Base-by-base conservation (phyloP, 192 early-diverging fungal genomes). In the Coemansia sp. region DNA sequence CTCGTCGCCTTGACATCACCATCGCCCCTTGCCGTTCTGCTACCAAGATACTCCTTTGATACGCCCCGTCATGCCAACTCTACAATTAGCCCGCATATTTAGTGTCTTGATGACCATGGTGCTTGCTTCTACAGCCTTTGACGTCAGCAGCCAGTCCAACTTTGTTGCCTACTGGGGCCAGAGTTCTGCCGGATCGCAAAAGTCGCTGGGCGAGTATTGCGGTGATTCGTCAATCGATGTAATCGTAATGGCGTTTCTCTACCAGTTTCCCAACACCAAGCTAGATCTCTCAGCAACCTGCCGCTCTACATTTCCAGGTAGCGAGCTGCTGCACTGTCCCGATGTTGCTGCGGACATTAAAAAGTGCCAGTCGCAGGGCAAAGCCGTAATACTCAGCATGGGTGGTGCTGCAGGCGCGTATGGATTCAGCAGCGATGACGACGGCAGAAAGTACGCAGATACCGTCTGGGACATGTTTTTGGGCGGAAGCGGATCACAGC, bases 401-500 rank as follows among this genome's bases (percentile, higher is more conserved):
- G 90, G 88, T 41, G 90, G 90, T 4, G 86, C 85, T 4, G 77
- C 81, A 5, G 88, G 90, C 27, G 54, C 72, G n/a, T 82, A 83
- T 35, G 84, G 85, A 9, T 88, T 88, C 56, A 35, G 38, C 39
- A 69, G 68, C 50, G 70, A 83, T 20, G n/a, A 59, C 8, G 54
- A 82, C 7, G 88, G 73, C 5, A 43, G 54, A 10, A 49, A 49
- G n/a, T 86, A 87, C 68, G 86, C 88, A 9, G 78, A 86, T 45
- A 72, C 66, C 1, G 53, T 89, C 27, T 88, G 85, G 86, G 49
- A 86, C 65, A 82, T 70, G 55, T 90, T 87, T 51, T 57, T 91
- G 14, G 86, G 83, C 4, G 89, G 89, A 23, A 84, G 71, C n/a
- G 68, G 73, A 23, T 39, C 47, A 1, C 73, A 78, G 27, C 85